Percentiles rank a stretch among this genome's conserved stretches.
Evolutionary conservation across 2,329 filamentous ascomycete genomes (phyloP).

Genomic region (Microdochium paspali): DNA sequence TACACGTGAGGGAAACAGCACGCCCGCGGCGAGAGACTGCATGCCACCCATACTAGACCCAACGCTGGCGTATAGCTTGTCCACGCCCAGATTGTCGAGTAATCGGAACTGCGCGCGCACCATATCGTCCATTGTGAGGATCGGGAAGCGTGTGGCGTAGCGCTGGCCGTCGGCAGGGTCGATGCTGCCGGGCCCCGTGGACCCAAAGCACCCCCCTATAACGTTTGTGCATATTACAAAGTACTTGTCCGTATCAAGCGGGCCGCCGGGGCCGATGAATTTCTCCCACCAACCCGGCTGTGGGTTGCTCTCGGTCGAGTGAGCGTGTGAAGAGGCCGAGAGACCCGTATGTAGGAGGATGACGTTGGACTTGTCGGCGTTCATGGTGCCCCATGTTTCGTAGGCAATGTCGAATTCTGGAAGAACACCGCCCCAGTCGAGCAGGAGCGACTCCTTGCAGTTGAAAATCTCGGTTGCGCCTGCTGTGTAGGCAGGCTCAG

Average conservation of each 20-base stretch:
- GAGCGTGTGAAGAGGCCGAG: constrained; percentile 94
- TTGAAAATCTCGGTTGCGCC: constrained; percentile 74
- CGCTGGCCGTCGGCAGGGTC: constrained; percentile 81
- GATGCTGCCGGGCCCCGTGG: constrained; percentile 79
- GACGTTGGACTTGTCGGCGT: constrained; percentile 73
- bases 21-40: constrained; percentile 84
- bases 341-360: constrained; percentile 90
- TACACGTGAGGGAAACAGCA: constrained; percentile 74
- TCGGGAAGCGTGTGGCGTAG: constrained; percentile 92
- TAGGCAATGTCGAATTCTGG: constrained; percentile 86
- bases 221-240: constrained; percentile 96
- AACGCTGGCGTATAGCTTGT: constrained; percentile 80
- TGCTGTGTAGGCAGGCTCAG: constrained; percentile 89
- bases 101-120: constrained; percentile 89
- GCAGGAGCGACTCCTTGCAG: constrained; percentile 62
- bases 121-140: constrained; percentile 96
- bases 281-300: constrained; percentile 98
- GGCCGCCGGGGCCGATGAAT: constrained; percentile 83
- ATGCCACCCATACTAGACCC: constrained; percentile 98
- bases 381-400: constrained; percentile 82
- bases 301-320: constrained; percentile 78
- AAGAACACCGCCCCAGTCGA: constrained; percentile 94
- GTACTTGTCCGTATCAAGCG: constrained; percentile 85
- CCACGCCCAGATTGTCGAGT: constrained; percentile 68
- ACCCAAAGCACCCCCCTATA: constrained; percentile 90